Evolutionary conservation across 2,329 filamentous ascomycete species (phyloP), one percentile per base, ranked within the genome.

Genomic region (Ramularia endophylla): DNA sequence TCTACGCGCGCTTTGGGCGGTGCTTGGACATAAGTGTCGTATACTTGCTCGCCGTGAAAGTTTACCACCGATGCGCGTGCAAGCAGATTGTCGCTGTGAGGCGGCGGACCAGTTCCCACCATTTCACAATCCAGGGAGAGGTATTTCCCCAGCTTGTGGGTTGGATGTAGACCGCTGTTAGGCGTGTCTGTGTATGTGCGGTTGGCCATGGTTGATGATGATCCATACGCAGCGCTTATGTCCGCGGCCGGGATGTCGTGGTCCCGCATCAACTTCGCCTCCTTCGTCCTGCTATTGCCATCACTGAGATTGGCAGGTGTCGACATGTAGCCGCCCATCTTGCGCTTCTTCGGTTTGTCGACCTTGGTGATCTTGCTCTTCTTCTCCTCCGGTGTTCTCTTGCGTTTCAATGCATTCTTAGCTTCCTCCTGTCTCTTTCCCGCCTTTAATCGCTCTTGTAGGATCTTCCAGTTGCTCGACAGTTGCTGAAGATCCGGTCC

Each of bases 71-170:
- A 94, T 41, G 90, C 87, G 34, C 92, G 79, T 1, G 92, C 92
- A 32, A 98, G 77, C 0, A 80, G 81, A 27, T 87, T 88, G 58
- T 81, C 77, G 50, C 82, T 73, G 37, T 79, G 78, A 30, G 79
- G 79, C 3, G 77, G 69, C 5, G 78, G 65, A 0, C 84, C 85
- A 9, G 94, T 79, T 35, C 90, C 92, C 18, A 98, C 92, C 92
- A 98, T 98, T 68, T 98, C 92, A 65, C 92, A 98, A 69, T 98
- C 92, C 34, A 98, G 78, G 15, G 86, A 85, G 30, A 98, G 69
- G 62, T 94, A 98, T 72, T 92, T 94, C 38, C 90, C 92, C 15
- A 89, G 69, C 39, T 87, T 78, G 27, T 83, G 67, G 5, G 74
- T 77, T 17, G 69, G 63, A 48, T 60, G 53, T 2, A 68, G 56